Base-by-base conservation (phyloP, 2,329 filamentous ascomycete species). In the Fusarium sp. region DNA sequence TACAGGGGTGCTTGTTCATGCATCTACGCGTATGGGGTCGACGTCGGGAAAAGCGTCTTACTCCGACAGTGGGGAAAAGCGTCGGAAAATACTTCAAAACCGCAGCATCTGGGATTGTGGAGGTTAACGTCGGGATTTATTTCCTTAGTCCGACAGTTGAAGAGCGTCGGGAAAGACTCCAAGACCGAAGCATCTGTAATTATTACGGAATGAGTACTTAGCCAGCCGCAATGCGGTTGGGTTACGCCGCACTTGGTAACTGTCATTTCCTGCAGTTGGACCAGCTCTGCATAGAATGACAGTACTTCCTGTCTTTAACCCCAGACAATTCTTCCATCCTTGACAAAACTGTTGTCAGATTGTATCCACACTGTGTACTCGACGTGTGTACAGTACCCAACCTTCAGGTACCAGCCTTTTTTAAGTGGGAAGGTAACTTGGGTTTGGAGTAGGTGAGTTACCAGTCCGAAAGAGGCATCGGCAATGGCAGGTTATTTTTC, bases 61-160 rank as follows among this genome's bases (percentile, higher is more conserved):
- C n/a, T 32, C 56, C 56, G 56, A 58, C 48, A 53, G 18, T 12
- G 29, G 56, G 4, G 24, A 25, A 24, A 55, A 55, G 47, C 32
- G 48, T 58, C 48, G 27, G 55, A 20, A 58, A 55, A 42, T 14
- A n/a, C 47, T 22, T 30, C 27, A 55, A 55, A 18, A 34, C 32
- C 48, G 55, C 55, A 25, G 6, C 11, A 12, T 30, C 6, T 37
- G 45, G 29, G 45, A 20, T 12, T 47, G 24, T 6, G 11, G 18
- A 29, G 3, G 14, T 30, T 13, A 24, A 13, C 24, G 45, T 57
- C 54, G 54, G 45, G 45, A 57, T 57, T 34, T 24, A 1, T 6
- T 8, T 27, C 0, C 12, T 34, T 44, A 12, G 20, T 12, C 55
- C 55, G 55, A 58, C 55, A 14, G 3, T 11, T 3, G 2, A 10